phyloP scores from a whole-genome alignment of 495 filamentous ascomycete species.

The Staphylotrichum longicolle region DNA sequence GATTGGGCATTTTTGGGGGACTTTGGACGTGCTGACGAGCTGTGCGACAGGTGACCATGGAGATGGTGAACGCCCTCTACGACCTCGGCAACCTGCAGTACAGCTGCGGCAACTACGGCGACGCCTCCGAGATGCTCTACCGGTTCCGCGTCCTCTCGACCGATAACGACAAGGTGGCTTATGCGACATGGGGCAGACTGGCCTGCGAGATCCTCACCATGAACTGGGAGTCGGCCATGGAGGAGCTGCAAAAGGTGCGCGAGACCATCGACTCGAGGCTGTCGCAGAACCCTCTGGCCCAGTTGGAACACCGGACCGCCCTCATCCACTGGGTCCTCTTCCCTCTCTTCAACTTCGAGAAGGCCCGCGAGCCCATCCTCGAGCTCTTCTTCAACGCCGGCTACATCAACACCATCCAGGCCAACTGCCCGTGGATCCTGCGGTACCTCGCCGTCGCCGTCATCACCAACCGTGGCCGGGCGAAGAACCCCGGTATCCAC shows the following conservation, averaged over 20 bases:
- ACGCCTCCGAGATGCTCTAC: slow-evolving; percentile 85
- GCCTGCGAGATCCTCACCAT: slow-evolving; percentile 89
- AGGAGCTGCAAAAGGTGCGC: slow-evolving; percentile 90
- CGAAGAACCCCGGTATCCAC: slow-evolving; percentile 77
- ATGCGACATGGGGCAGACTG: slow-evolving; percentile 94
- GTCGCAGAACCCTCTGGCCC: slow-evolving; percentile 91
- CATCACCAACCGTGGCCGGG: slow-evolving; percentile 87
- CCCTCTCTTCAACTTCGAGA: slow-evolving; percentile 97
- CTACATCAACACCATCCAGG: slow-evolving; percentile 99
- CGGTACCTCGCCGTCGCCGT: slow-evolving; percentile 93
- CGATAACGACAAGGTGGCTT: slow-evolving; percentile 93
- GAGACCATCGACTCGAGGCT: slow-evolving; percentile 87
- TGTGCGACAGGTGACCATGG: slow-evolving; percentile 65
- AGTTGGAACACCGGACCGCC: slow-evolving; percentile 93
- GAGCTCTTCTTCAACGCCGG: slow-evolving; percentile 94
- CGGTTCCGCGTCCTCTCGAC: slow-evolving; percentile 96
- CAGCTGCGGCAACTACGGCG: slow-evolving; percentile 86
- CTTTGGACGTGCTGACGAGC: slow-evolving; percentile 21
- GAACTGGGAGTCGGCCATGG: slow-evolving; percentile 93
- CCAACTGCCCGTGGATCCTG: slow-evolving; percentile 93
- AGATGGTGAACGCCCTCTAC: slow-evolving; percentile 92
- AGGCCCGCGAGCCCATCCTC: slow-evolving; percentile 82
- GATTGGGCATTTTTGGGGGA: no score
- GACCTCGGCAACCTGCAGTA: slow-evolving; percentile 96
- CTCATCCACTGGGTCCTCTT: slow-evolving; percentile 98